Conservation (phyloP, 805 yeast species). For the Candida tallmaniae region DNA sequence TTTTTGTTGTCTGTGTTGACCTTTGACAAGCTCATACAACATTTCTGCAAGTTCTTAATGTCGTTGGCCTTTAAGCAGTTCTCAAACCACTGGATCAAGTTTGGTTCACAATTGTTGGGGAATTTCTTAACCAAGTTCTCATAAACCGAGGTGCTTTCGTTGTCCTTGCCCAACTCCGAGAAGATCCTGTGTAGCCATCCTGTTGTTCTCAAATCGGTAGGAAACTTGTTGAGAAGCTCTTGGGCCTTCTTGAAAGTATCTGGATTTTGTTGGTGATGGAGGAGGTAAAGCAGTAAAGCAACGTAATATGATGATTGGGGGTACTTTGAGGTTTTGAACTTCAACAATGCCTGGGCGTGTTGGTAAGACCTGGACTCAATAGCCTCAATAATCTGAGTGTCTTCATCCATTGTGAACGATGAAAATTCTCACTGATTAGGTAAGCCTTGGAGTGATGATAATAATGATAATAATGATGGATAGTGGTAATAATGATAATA, state of each 20-base stretch:
- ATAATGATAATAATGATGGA: no score
- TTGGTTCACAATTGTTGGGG: constrained; percentile 37
- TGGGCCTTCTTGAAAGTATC: constrained; percentile 30
- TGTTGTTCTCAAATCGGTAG: constrained; percentile 54
- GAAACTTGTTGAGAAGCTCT: constrained; percentile 29
- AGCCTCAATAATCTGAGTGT: constrained; percentile 28
- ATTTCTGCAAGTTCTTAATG: constrained; percentile 49
- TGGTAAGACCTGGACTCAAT: constrained; percentile 51
- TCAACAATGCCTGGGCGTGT: constrained; percentile 47
- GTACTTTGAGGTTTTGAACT: constrained; percentile 44
- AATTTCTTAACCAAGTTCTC: constrained; percentile 57
- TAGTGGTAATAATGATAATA: neutral
- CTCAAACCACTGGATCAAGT: constrained; percentile 55
- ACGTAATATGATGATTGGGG: constrained; percentile 56
- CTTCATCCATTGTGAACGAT: no score
- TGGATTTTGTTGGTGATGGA: constrained; percentile 28
- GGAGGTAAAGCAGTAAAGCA: constrained; percentile 39
- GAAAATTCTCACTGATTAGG: neutral
- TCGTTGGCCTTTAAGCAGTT: constrained; percentile 46
- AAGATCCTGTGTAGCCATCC: constrained; percentile 45
- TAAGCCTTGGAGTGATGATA: neutral
- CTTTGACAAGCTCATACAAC: constrained; percentile 40
- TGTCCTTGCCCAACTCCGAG: constrained; percentile 24
- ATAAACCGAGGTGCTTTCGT: constrained; percentile 45
- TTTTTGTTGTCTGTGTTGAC: constrained; percentile 16